These are phyloP conservation scores for Sclerotinia glacialis DNA, from an alignment of 2,329 filamentous ascomycete genomes.

Conservation along the genomic window DNA sequence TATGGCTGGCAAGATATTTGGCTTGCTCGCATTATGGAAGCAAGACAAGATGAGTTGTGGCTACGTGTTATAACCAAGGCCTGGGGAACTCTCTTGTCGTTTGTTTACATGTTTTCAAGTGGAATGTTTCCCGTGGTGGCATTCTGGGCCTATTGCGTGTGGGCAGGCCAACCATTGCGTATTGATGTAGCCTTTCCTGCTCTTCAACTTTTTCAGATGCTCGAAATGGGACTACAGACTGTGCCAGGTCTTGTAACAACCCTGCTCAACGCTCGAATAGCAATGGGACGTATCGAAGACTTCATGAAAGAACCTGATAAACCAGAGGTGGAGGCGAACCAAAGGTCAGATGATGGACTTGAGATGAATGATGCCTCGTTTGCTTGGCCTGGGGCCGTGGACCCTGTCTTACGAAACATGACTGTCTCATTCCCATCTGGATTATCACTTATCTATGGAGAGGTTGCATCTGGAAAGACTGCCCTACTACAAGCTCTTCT, in stretches of 20 bases:
- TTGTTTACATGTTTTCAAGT: constrained; percentile 68
- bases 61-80: constrained; percentile 62
- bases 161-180: constrained; percentile 64
- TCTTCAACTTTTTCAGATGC: constrained; percentile 72
- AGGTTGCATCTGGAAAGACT: constrained; percentile 63
- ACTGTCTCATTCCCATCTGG: constrained; percentile 54
- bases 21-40: constrained; percentile 66
- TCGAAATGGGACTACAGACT: constrained; percentile 71
- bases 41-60: constrained; percentile 64
- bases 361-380: constrained; percentile 66
- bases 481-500: constrained; percentile 39
- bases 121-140: constrained; percentile 76
- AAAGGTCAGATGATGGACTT: constrained; percentile 37
- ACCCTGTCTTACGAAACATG: constrained; percentile 54
- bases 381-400: constrained; percentile 69
- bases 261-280: constrained; percentile 77
- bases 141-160: constrained; percentile 75
- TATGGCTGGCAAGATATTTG: constrained; percentile 76
- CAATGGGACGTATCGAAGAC: constrained; percentile 74
- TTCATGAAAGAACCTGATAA: constrained; percentile 88
- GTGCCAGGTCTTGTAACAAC: constrained; percentile 73
- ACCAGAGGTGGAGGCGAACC: constrained; percentile 46
- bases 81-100: constrained; percentile 60
- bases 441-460: constrained; percentile 60
- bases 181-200: constrained; percentile 87